Evolutionary conservation across 2,329 filamentous ascomycete species (phyloP), one percentile per base, ranked within the genome.

Genomic region (Lecanicillium sp.): DNA sequence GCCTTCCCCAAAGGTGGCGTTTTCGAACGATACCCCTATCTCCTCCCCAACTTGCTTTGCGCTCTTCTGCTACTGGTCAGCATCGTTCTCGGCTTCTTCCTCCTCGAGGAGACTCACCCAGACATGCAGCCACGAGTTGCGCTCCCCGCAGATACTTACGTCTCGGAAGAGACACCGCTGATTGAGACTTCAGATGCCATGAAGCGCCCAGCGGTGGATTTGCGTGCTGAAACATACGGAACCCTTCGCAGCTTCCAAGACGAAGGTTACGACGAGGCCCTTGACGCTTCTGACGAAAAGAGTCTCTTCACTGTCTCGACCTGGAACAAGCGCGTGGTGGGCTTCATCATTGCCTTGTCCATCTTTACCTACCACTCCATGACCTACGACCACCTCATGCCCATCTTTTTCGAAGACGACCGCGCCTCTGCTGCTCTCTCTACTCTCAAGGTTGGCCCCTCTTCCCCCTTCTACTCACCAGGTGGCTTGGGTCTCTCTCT

Each of bases 341-440:
- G 84, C 59, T 75, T 95, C 38, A 78, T 92, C 29, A 53, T 87
- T n/a, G 83, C 89, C 2, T 65, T 95, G 34, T 85, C 83, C 32
- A 85, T 95, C 46, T 95, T 94, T 64, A 92, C 87, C 4, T 94
- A 94, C 57, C 89, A 95, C 62, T 87, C 83, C 28, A 95, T 95
- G 88, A 88, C 84, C 1, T 95, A 86, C 60, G 90, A 95, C 54
- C 85, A 94, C 56, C 73, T 95, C 1, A 70, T 95, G 38, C 89
- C 89, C 7, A 95, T 95, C 43, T 95, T 95, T 62, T 78, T 95
- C 37, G 88, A 95, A 57, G 88, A 95, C 51, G 71, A 79, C 29
- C 73, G 75, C 20, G 64, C 61, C 45, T 55, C 35, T 15, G 27
- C 60, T 18, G 54, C 65, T 33, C 58, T 64, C 30, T 55, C 64